Evolutionary conservation across 2,329 filamentous ascomycete genomes (phyloP), one percentile per base, ranked within the genome.

Genomic region (Xylariaceae sp.): DNA sequence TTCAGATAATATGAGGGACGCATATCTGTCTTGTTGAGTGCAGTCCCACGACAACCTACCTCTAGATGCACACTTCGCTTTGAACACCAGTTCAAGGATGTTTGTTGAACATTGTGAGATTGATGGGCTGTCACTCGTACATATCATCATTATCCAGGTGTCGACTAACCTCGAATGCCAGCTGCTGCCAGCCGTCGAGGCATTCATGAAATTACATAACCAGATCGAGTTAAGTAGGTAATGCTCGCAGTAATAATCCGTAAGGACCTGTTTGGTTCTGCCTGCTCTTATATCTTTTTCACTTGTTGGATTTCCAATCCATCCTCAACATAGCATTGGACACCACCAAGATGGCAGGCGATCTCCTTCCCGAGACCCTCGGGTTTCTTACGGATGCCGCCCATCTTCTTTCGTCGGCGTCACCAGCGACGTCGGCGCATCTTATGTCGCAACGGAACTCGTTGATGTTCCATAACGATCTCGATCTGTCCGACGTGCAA

Each of bases 341-440:
- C 15, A 51, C 47, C 10, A 47, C 42, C 10, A 30, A 49, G 2
- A 70, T 69, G 67, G 60, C 66, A 15, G 56, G 50, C 37, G 68
- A 72, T n/a, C 54, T 51, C 8, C 64, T 72, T 13, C 63, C 68
- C 5, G 45, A 67, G 17, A 71, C 64, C n/a, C 60, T 72, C 23
- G 56, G 61, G 9, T 85, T 79, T 62, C 77, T 88, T 2, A 82
- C 80, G 9, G 79, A 86, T 68, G 82, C 84, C 1, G 82, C 84
- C 1, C 81, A 88, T 72, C 71, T 86, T 8, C 74, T 88, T 13
- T 74, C 77, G 2, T 69, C 72, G 9, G 72, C 77, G 1, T 78
- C 83, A 0, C 84, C 85, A 1, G 77, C 81, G 62, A 81, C 78
- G 1, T 86, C 85, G 11, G 82, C 83, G 10, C 79, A 83, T 69